These are phyloP conservation scores for Cyberlindnera nakhonratchasimensis DNA, from an alignment of 805 yeast species.

Conservation along the genomic window DNA sequence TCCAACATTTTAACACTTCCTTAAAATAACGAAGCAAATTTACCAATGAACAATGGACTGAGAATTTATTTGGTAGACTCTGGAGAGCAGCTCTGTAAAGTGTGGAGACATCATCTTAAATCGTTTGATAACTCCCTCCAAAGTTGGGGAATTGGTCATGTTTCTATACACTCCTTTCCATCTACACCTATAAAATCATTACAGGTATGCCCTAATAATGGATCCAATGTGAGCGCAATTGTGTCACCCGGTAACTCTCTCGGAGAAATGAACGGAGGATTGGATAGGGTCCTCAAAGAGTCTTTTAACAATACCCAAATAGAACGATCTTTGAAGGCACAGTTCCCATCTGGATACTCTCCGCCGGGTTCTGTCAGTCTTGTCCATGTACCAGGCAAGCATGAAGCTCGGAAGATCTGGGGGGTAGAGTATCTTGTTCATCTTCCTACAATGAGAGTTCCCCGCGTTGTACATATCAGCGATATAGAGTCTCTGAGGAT, in stretches of 20 bases:
- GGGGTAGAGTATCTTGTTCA: conserved; percentile 33
- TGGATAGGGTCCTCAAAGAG: conserved; percentile 34
- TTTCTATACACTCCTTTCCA: background rate
- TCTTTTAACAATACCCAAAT: conserved; percentile 24
- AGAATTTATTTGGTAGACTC: conserved; percentile 1
- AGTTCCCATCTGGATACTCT: conserved; percentile 24
- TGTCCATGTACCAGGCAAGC: conserved; percentile 3
- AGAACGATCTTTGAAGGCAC: conserved; percentile 26
- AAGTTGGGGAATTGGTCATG: background rate
- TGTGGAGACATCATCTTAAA: conserved; percentile 2
- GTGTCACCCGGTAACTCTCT: conserved; percentile 41
- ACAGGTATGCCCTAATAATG: background rate
- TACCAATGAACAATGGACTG: too few relatives aligned
- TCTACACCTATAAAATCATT: background rate
- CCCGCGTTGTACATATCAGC: conserved; percentile 20
- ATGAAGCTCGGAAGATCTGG: conserved; percentile 24
- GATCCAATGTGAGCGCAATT: conserved; percentile 22
- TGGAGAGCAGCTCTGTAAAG: background rate
- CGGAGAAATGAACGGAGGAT: conserved; percentile 40
- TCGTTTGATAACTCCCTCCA: conserved; percentile 3
- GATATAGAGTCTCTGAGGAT: conserved; percentile 17
- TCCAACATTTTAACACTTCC: too few relatives aligned
- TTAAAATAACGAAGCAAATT: background rate
- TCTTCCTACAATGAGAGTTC: conserved; percentile 40
- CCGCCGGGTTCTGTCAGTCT: conserved; percentile 14